These are phyloP conservation scores for Larix kaempferi DNA, from an alignment of 75 land plant species.

Conservation along the genomic window DNA sequence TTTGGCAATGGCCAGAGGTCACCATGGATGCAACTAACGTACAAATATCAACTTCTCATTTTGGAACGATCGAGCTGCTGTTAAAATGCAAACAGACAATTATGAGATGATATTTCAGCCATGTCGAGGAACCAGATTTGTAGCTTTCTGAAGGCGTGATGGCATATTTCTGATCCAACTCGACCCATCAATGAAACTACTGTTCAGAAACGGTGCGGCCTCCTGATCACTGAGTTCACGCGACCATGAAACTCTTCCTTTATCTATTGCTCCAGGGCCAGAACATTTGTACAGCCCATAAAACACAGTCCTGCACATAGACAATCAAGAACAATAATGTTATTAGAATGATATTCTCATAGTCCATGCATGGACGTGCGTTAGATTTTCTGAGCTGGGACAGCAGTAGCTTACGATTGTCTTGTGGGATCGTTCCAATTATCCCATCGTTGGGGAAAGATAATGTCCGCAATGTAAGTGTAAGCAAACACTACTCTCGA, in stretches of 20 bases:
- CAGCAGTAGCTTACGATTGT: conserved; percentile 12
- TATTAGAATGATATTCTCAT: not conserved
- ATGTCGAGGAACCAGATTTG: too few species aligned
- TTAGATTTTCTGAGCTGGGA: not conserved
- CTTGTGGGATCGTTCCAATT: conserved; percentile 36
- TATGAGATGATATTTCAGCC: too few species aligned
- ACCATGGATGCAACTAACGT: too few species aligned
- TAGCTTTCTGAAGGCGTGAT: too few species aligned
- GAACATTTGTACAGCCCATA: conserved; percentile 52
- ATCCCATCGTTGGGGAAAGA: conserved; percentile 64
- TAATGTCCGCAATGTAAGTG: conserved; percentile 45
- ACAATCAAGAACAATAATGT: not conserved
- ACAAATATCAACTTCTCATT: too few species aligned
- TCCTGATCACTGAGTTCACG: conserved; percentile 28
- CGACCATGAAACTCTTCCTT: conserved; percentile 40
- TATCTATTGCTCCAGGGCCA: conserved; percentile 39
- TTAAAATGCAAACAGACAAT: too few species aligned
- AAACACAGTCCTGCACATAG: conserved; percentile 38
- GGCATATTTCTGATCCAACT: conserved; percentile 20
- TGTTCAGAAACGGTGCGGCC: conserved; percentile 23
- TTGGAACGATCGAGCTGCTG: too few species aligned
- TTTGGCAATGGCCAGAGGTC: too few species aligned
- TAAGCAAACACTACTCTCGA: conserved; percentile 63
- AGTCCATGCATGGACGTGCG: not conserved
- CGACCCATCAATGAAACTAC: conserved; percentile 32